Base-by-base conservation (phyloP, 352 stramenopile species). In the Pythium utonaiense region DNA sequence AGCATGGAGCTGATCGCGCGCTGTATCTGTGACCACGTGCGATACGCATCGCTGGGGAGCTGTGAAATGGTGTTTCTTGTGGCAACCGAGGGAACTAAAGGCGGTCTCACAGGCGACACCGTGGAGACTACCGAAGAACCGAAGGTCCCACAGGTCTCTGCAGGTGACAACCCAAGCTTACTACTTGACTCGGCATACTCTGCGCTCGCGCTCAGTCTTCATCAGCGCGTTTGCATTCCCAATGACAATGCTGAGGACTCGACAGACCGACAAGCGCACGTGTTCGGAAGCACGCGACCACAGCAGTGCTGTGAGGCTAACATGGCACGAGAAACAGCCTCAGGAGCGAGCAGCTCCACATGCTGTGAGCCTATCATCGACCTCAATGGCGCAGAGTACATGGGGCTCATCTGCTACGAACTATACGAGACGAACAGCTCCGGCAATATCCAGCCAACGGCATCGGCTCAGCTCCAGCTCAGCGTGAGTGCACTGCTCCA, bases 1-100 rank as follows among this genome's bases (percentile, higher is more conserved):
- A 88, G 77, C 12, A 88, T 89, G 80, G 77, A 84, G 40, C 57
- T 85, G 9, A 91, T 91, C 41, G 80, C 80, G 8, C 65, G 57
- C 8, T 78, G 59, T 19, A 84, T 91, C 25, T 88, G 77, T 44
- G 77, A 88, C 16, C 75, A 86, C 45, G 64, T 91, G 1, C 71
- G 73, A 10, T 87, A 85, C 28, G 67, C 77, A 3, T 42, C 53
- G 1, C 62, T 87, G 13, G 78, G 68, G 19, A 44, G 57, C 36
- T 71, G 78, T 17, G 77, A 88, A 48, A 72, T 86, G 50, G 48
- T 80, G 10, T 90, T 88, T 45, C 60, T 90, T 6, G 57, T 73
- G 6, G 54, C 70, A 19, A 78, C 55, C 3, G 48, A 65, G 14
- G 65, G 51, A 13, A 51, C 22, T 3, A 48, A 17, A 5, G 48